Base-by-base conservation (phyloP, 495 filamentous ascomycete genomes). In the Aspergillus affinis region DNA sequence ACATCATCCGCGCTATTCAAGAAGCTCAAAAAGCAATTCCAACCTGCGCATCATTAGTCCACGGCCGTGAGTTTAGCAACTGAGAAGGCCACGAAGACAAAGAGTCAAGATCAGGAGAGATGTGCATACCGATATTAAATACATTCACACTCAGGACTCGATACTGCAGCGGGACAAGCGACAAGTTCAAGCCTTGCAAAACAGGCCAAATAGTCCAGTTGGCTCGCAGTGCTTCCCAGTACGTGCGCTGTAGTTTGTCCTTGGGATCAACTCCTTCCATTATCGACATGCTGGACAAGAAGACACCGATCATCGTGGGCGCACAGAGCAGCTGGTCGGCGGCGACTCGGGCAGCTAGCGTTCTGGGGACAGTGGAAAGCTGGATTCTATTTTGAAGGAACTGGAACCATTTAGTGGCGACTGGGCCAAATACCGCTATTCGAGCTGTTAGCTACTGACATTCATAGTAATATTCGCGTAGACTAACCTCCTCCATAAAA, bases 161-260 rank as follows among this genome's bases (percentile, higher is more conserved):
- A 71, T 90, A 85, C 66, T 93, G 78, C 60, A 93, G 72, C 48
- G 91, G 91, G 51, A 94, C 86, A 21, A 90, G 74, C 71, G 84
- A 88, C 75, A 95, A 92, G 74, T 95, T 95, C 59, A 86, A 79
- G 51, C 85, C 69, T 77, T 95, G 91, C 65, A 94, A 88, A 59
- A 79, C 84, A n/a, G 91, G 91, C 91, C 91, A 95, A 48, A 95
- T 75, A 76, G 88, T 84, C 82, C 86, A 95, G 71, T 95, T 95
- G 59, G 84, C 86, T 58, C 69, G 75, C 65, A 94, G 70, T 41
- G 88, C 88, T 4, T 74, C 69, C 59, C 63, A 64, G 68, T 90
- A 95, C 45, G 76, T 86, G 52, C 75, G 81, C 47, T 78, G 65
- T 13, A 94, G 69, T 79, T 90, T 91, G 61, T 88, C 82, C 61